These are phyloP conservation scores for Crithidia mellificae DNA, from an alignment of 208 protist genomes.

Conservation along the genomic window DNA sequence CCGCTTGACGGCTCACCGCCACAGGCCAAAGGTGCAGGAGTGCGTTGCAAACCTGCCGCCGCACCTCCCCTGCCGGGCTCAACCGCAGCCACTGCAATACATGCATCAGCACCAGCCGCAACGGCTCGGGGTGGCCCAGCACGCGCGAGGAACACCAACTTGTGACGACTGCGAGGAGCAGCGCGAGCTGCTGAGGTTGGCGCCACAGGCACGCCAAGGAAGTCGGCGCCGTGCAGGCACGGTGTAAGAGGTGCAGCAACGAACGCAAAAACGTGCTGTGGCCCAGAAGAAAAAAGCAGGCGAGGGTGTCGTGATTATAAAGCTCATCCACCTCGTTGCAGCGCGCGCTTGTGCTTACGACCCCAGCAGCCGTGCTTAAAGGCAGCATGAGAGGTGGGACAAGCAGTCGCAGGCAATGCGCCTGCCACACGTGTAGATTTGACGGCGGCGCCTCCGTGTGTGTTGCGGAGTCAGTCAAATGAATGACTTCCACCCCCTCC, in stretches of 20 bases:
- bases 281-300: slow-evolving; percentile 16
- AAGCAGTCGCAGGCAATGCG: slow-evolving; percentile 6
- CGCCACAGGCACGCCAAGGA: slow-evolving; percentile 18
- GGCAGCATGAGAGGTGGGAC: not conserved
- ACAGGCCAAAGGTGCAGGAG: slow-evolving; percentile 56
- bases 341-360: no score
- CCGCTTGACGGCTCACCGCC: not conserved
- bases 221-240: slow-evolving; percentile 11
- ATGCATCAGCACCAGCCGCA: slow-evolving; percentile 17
- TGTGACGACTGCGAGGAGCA: slow-evolving; percentile 2
- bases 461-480: no score
- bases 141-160: slow-evolving; percentile 30
- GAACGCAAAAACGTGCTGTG: slow-evolving; percentile 26
- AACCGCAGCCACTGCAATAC: slow-evolving; percentile 19
- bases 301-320: slow-evolving; percentile 2
- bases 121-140: slow-evolving; percentile 4
- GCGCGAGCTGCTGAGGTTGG: slow-evolving; percentile 16
- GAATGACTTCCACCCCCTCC: no score
- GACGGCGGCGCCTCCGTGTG: not conserved
- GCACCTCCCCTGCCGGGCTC: not conserved
- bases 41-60: slow-evolving; percentile 39
- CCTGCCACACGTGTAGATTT: not conserved
- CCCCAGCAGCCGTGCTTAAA: no score
- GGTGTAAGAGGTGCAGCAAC: slow-evolving; percentile 14
- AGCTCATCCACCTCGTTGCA: not conserved